Base-by-base conservation (phyloP, 345 rosid species). In the Isatis tinctoria region DNA sequence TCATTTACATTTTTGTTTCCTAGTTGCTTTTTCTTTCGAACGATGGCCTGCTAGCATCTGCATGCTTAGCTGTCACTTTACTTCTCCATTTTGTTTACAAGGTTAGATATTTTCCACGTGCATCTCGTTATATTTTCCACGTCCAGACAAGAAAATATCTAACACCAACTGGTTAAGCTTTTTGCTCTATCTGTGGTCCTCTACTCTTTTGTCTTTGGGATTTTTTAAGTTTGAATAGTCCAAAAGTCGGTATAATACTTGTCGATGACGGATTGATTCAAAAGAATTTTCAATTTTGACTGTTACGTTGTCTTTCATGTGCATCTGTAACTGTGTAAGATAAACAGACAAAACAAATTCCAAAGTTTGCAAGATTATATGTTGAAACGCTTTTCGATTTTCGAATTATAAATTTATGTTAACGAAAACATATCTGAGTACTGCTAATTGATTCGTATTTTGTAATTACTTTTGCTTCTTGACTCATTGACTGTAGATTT, bases 301-400 rank as follows among this genome's bases (percentile, higher is more conserved):
- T 65, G 70, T 48, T 65, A 48, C 24, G 22, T 66, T 49, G 59
- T 66, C 59, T 49, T 49, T 66, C 47, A 49, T 65, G 33, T 64
- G 3, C 30, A 27, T 1, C 24, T 22, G 24, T 22, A 22, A 22
- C 24, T 22, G 30, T 36, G 12, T 36, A 9, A 36, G 40, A 36
- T 36, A 35, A 35, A 10, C 24, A 22, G 24, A 2, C 49, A 20
- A 2, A 2, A 36, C 10, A 65, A 30, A 43, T 8, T 0, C 16
- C 8, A 11, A 4, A 65, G 9, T 7, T 6, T 12, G 5, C 57
- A 47, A 28, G 18, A 22, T 22, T 12, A 20, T 10, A 3, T 17
- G 17, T 47, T 33, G 10, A 17, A 3, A 40, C 45, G 6, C 14
- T 40, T 40, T 40, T 40, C 16, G 39, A 36, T 36, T 10, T 10